These are phyloP conservation scores for Verticillium nubilum DNA, from an alignment of 2,329 filamentous ascomycete species.

Conservation along the genomic window DNA sequence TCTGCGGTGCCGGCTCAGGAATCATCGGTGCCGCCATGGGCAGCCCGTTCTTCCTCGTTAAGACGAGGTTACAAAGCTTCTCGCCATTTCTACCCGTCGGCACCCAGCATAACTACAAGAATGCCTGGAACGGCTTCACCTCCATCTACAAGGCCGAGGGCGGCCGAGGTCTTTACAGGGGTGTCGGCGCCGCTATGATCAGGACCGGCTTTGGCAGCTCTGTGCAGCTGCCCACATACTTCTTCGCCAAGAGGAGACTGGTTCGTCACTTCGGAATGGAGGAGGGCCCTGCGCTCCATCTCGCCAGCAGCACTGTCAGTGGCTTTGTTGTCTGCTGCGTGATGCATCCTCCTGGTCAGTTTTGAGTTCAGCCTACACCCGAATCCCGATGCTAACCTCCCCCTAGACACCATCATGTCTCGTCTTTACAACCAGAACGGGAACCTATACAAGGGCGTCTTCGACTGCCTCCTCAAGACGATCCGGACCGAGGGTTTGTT, in stretches of 20 bases:
- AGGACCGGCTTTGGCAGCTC: constrained; percentile 93
- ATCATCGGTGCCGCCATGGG: constrained; percentile 89
- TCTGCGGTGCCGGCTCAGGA: constrained; percentile 83
- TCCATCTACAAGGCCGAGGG: constrained; percentile 79
- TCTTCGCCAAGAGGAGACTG: constrained; percentile 87
- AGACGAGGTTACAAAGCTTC: constrained; percentile 91
- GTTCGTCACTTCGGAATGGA: constrained; percentile 80
- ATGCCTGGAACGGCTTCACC: constrained; percentile 74
- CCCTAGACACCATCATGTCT: constrained; percentile 88
- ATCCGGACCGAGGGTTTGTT: constrained; percentile 85
- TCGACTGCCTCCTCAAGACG: constrained; percentile 89
- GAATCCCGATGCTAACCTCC: constrained; percentile 4
- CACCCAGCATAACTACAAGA: constrained; percentile 91
- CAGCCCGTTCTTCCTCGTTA: constrained; percentile 95
- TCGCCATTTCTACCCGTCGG: constrained; percentile 90
- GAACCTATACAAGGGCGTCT: constrained; percentile 88
- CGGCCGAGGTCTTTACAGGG: constrained; percentile 76
- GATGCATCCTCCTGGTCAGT: constrained; percentile 89
- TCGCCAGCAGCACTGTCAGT: constrained; percentile 81
- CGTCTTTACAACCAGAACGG: constrained; percentile 98
- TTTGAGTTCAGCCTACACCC: background rate
- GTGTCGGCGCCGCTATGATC: constrained; percentile 90
- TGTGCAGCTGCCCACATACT: constrained; percentile 95
- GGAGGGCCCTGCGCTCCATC: constrained; percentile 82
- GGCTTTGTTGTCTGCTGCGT: constrained; percentile 96